Percentiles rank a stretch among this genome's conserved stretches.
These are phyloP conservation scores for Cryptosporidium sp. DNA, from an alignment of 169 alveolate genomes.

Conservation along the genomic window DNA sequence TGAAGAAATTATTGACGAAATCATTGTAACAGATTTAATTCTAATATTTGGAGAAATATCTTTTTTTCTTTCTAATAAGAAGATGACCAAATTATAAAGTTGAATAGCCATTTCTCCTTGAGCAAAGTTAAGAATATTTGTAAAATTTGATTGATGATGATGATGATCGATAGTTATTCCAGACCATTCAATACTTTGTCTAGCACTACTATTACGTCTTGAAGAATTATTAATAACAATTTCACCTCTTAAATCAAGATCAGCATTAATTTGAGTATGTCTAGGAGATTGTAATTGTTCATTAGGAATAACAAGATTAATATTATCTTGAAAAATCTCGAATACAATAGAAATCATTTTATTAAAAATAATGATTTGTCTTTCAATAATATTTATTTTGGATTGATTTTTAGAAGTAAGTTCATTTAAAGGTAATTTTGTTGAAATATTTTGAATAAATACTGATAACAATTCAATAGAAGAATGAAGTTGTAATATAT, in stretches of 20 bases:
- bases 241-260: constrained; percentile 6
- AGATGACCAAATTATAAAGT: constrained; percentile 16
- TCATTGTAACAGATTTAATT: constrained; percentile 26
- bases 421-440: neutral
- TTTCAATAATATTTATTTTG: neutral
- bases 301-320: neutral
- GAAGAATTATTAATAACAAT: neutral
- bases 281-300: neutral
- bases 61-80: constrained; percentile 36
- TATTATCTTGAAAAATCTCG: neutral
- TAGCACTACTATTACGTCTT: constrained; percentile 60
- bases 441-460: neutral
- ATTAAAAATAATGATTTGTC: constrained; percentile 7
- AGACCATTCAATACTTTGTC: constrained; percentile 75
- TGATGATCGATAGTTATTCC: constrained; percentile 45
- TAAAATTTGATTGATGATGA: neutral
- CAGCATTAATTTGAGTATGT: neutral
- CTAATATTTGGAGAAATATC: constrained; percentile 63
- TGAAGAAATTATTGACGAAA: constrained; percentile 25
- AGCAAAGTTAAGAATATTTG: constrained; percentile 13
- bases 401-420: neutral
- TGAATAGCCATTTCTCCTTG: constrained; percentile 64
- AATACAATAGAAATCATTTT: neutral
- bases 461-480: constrained; percentile 22
- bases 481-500: constrained; percentile 49